Evolutionary conservation across 2,329 filamentous ascomycete genomes (phyloP), one percentile per base, ranked within the genome.

Genomic region (Penicillium vulpinum): DNA sequence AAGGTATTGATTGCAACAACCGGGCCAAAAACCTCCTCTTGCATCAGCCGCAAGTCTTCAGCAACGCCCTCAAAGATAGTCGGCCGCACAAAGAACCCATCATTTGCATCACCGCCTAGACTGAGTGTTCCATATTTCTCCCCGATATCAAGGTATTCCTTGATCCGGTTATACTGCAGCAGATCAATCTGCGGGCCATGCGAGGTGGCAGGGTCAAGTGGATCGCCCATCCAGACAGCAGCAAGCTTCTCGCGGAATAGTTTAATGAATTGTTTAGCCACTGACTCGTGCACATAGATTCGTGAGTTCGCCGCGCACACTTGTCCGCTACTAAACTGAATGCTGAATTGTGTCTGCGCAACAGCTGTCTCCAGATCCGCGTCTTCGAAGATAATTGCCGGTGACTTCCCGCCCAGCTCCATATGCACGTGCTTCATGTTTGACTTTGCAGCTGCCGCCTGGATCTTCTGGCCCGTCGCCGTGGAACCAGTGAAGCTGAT

Each of bases 61-160:
- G 80, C 84, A 62, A 93, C 88, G 68, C 89, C 85, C 76, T 84
- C 87, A 81, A 83, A 91, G 78, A 95, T 90, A 70, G 91, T 95
- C 38, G 91, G 91, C 80, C 92, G 81, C 76, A 95, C 91, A 81
- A 94, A 95, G 84, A 89, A 93, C 57, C 90, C 90, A 81, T 91
- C 87, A 67, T 83, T 77, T 50, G 89, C 89, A 73, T 88, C 87
- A 64, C 86, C 87, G 61, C 86, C 87, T 46, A 80, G 81, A 65
- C 85, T 85, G 60, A 93, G 71, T 48, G 84, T 85, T 64, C 86
- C 87, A 29, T 81, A 80, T 59, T 84, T 79, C 77, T 87, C 85
- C 44, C 86, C 87, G 57, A 83, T 78, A 71, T 91, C 77, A 67
- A 89, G 86, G 74, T 86, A 87, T 64, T 76, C 81, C 88, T 93